A percentile compares a stretch with the other conserved stretches of the same genome.
Conservation (phyloP, 139 green algal genomes). For the Chlamydomonas incerta region DNA sequence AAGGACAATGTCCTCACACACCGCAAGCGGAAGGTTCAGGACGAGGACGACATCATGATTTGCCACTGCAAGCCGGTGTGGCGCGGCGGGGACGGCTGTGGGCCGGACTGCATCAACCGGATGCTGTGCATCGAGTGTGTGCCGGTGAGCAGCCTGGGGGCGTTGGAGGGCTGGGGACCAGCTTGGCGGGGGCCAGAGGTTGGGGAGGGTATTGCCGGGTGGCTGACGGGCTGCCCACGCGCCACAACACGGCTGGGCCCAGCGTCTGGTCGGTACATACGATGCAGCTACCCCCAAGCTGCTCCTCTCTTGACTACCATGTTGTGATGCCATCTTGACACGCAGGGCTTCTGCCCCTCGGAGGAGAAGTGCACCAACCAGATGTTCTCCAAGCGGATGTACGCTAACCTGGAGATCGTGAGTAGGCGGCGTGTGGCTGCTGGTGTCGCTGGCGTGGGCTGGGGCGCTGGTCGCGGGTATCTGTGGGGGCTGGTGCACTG, state of each 20-base stretch:
- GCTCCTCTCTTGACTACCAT: no score
- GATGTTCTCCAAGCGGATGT: slow-evolving; percentile 87
- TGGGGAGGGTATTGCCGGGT: no score
- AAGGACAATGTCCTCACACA: slow-evolving; percentile 86
- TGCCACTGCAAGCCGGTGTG: slow-evolving; percentile 87
- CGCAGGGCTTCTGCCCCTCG: slow-evolving; percentile 90
- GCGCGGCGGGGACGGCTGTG: slow-evolving; percentile 80
- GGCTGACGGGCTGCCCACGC: no score
- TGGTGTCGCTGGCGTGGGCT: no score
- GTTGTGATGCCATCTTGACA: no score
- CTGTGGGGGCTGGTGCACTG: no score
- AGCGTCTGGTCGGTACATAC: no score
- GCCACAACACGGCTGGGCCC: no score
- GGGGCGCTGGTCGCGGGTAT: no score
- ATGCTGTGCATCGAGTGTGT: slow-evolving; percentile 95
- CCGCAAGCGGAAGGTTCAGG: slow-evolving; percentile 76
- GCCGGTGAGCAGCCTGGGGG: slow-evolving; percentile 50
- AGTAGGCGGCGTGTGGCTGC: slow-evolving; percentile 7
- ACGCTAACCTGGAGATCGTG: slow-evolving; percentile 84
- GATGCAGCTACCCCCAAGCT: no score
- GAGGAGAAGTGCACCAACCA: slow-evolving; percentile 94
- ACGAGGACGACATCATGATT: slow-evolving; percentile 96
- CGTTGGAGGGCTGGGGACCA: background rate
- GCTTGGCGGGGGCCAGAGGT: no score
- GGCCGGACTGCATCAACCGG: slow-evolving; percentile 94